These are phyloP conservation scores for Sechiopsis laciniata DNA, from an alignment of 306 rosid genomes.

Conservation along the genomic window DNA sequence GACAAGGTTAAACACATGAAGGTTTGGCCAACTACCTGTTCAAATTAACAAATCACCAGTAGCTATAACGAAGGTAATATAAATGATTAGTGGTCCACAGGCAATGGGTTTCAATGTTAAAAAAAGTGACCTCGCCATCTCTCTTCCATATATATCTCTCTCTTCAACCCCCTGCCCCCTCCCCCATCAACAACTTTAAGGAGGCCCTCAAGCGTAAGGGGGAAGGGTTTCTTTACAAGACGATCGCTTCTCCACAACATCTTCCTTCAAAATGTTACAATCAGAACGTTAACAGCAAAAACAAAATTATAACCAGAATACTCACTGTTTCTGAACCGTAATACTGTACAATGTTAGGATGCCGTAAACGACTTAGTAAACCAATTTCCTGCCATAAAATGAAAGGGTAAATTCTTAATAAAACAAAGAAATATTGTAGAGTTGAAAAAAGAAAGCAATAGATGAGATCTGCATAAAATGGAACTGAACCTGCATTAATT, in stretches of 20 bases:
- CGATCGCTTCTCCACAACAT: neutral
- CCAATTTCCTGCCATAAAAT: slow-evolving; percentile 63
- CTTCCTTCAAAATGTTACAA: neutral
- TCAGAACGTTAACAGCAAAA: neutral
- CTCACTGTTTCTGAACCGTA: slow-evolving; percentile 88
- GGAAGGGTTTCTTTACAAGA: neutral
- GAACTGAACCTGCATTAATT: slow-evolving; percentile 71
- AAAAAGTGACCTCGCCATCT: neutral
- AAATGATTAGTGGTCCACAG: neutral
- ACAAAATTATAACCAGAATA: slow-evolving; percentile 23
- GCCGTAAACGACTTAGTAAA: slow-evolving; percentile 84
- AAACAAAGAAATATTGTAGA: slow-evolving; percentile 28
- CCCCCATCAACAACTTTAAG: neutral
- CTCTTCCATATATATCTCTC: neutral
- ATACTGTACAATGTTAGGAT: slow-evolving; percentile 94
- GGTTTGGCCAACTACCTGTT: neutral
- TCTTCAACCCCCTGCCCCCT: neutral
- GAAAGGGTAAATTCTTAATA: slow-evolving; percentile 19
- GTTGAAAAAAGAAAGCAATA: slow-evolving; percentile 2
- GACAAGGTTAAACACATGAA: too few species aligned
- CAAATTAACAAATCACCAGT: neutral
- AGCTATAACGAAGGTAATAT: neutral
- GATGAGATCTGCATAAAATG: neutral
- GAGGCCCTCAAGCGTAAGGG: neutral
- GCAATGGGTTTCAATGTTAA: neutral